Base-by-base conservation (phyloP, 371 early-diverging fungal genomes). In the Funneliformis caledonium region DNA sequence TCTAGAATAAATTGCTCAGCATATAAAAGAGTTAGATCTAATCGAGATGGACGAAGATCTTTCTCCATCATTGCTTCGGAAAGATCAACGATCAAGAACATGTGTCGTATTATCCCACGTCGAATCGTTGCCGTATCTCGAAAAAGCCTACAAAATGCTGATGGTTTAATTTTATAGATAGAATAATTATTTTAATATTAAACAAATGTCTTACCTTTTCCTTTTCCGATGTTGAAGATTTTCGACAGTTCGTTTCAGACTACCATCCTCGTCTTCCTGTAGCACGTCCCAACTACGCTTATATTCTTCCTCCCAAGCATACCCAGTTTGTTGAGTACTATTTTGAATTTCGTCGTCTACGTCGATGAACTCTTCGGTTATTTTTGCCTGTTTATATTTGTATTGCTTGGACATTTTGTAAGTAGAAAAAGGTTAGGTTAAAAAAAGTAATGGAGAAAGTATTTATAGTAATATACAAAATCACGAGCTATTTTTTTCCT, bases 251-350 rank as follows among this genome's bases (percentile, higher is more conserved):
- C 93, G 92, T 64, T 92, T 90, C 43, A 98, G 83, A 75, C 93
- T 93, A 64, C 97, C 98, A 81, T 91, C 90, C 65, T 95, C 94
- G 85, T 97, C 97, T 83, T 97, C 97, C 83, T 96, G 94, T 45
- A 97, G 87, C 22, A 92, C 93, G 84, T 98, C 98, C 98, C 98
- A 98, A 84, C 93, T 92, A 68, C 97, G 92, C 84, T 97, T 97
- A 89, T 97, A 98, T 82, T 95, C 95, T 83, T 93, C 96, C 86
- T 97, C 97, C 98, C 98, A 98, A 60, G 96, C 88, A 80, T 96
- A 96, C 7, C 93, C 94, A 16, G 81, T 86, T 60, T 85, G 88
- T 67, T 86, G 88, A 11, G 83, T 72, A 67, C 85, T 87, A 26
- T 70, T 83, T 52, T 87, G 88, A 60, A 84, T 84, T 11, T 88